Percentiles rank a stretch among this genome's conserved stretches.
Evolutionary conservation across 306 rosid genomes (phyloP).

Genomic region (Quercus berberidifolia): DNA sequence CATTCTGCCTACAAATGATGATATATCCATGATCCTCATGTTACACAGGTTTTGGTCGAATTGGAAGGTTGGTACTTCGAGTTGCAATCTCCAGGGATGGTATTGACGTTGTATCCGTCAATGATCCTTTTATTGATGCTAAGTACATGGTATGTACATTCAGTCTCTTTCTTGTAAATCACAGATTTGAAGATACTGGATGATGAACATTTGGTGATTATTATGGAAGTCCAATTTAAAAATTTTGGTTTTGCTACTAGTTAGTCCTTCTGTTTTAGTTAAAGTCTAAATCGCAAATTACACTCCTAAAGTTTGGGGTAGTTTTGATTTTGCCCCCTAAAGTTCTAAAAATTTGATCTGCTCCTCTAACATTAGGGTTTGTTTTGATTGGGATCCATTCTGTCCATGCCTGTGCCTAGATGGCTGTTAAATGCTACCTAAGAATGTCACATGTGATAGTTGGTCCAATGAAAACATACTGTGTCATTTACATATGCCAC

Average conservation of each 20-base stretch:
- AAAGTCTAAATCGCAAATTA: too few relatives aligned
- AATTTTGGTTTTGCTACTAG: not conserved
- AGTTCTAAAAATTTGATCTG: too few relatives aligned
- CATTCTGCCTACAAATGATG: not conserved
- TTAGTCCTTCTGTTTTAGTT: not conserved
- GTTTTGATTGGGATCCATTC: too few relatives aligned
- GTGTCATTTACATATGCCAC: too few relatives aligned
- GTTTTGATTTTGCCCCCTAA: too few relatives aligned
- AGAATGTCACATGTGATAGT: too few relatives aligned
- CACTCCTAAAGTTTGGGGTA: too few relatives aligned
- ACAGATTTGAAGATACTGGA: not conserved
- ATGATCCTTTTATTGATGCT: slow-evolving; percentile 91
- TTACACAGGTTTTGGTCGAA: slow-evolving; percentile 86
- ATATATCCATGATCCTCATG: slow-evolving; percentile 23
- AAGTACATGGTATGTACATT: slow-evolving; percentile 75
- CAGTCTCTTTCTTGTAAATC: not conserved
- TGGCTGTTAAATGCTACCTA: too few relatives aligned
- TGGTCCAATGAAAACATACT: too few relatives aligned
- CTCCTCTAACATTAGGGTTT: too few relatives aligned
- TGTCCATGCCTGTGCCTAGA: too few relatives aligned
- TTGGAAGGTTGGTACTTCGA: slow-evolving; percentile 94
- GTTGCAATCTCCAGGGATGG: slow-evolving; percentile 83
- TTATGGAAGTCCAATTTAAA: not conserved
- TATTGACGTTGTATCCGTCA: slow-evolving; percentile 83
- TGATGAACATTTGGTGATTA: not conserved